Base-by-base conservation (phyloP, 2,329 filamentous ascomycete species). In the Cercospora sesami region DNA sequence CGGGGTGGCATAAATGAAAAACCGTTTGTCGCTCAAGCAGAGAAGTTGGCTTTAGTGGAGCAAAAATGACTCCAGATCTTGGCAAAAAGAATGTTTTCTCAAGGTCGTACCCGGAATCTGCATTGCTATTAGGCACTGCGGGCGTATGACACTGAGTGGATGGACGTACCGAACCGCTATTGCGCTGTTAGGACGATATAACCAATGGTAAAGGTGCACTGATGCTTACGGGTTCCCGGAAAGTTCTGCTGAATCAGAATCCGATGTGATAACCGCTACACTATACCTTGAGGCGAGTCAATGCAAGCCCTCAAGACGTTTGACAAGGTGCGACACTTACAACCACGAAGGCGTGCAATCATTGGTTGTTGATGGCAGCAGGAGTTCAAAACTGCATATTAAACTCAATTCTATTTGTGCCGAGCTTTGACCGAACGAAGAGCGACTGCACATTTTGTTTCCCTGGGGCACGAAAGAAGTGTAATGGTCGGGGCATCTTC, bases 211-310 rank as follows among this genome's bases (percentile, higher is more conserved):
- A 48, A 0, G 18, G 14, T 48, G n/a, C 18, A 5, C 12, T 8
- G 6, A 42, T 42, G 36, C 45, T 48, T 48, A 48, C 28, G 30
- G 55, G 55, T 59, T 36, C 55, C 55, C 55, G 55, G 55, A 59
- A 59, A 5, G 30, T 21, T 36, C 55, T 59, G 55, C 36, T 16
- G 18, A 16, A 36, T 59, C 55, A 59, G 55, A 59, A 59, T 59
- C 55, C 55, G 55, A 59, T 59, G 55, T 59, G 55, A 59, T 59
- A 12, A 36, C 55, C 55, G 12, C 55, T 59, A 59, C 55, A 59
- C 55, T 59, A 59, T 36, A 36, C 55, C 36, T 42, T 42, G 36
- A 42, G 16, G 36, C 16, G 36, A 42, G 16, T 42, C 36, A 42
- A 16, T 42, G 36, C 36, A 4, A n/a, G 2, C 9, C 8, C 36